These are phyloP conservation scores for Neurospora pannonica DNA, from an alignment of 495 filamentous ascomycete species.

Conservation along the genomic window DNA sequence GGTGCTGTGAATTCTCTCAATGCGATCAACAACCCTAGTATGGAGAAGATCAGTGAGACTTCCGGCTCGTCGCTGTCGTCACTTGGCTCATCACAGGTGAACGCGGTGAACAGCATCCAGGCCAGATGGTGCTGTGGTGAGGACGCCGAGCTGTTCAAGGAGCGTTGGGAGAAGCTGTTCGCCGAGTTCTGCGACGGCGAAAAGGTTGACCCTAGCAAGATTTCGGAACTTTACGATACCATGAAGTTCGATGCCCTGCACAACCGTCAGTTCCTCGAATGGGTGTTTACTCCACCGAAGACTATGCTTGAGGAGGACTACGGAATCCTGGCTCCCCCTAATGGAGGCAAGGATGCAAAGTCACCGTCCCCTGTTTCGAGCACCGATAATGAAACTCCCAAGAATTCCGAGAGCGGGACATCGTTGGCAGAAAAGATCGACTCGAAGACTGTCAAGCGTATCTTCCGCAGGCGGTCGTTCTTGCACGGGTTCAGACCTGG, in stretches of 20 bases:
- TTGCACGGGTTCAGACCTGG: conserved; percentile 29
- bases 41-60: conserved; percentile 23
- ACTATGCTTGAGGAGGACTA: conserved; percentile 58
- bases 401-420: conserved; percentile 24
- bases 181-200: conserved; percentile 92
- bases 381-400: conserved; percentile 2
- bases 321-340: conserved; percentile 20
- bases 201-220: conserved; percentile 96
- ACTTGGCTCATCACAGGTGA: conserved; percentile 41
- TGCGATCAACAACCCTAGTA: conserved; percentile 37
- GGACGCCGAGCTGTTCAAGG: conserved; percentile 87
- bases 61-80: conserved; percentile 17
- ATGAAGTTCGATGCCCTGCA: conserved; percentile 99
- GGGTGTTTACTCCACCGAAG: conserved; percentile 82
- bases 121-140: conserved; percentile 93
- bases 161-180: conserved; percentile 98
- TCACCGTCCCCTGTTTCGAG: conserved; percentile 9
- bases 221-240: conserved; percentile 94
- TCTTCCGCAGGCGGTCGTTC: conserved; percentile 44
- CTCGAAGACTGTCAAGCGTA: conserved; percentile 36
- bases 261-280: conserved; percentile 94
- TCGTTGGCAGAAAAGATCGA: conserved; percentile 22
- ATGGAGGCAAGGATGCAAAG: conserved; percentile 29
- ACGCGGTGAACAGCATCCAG: conserved; percentile 61
- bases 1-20: conserved; percentile 50